phyloP scores from a whole-genome alignment of 768 basidiomycete species.

The Xanthoconium stramineum region DNA sequence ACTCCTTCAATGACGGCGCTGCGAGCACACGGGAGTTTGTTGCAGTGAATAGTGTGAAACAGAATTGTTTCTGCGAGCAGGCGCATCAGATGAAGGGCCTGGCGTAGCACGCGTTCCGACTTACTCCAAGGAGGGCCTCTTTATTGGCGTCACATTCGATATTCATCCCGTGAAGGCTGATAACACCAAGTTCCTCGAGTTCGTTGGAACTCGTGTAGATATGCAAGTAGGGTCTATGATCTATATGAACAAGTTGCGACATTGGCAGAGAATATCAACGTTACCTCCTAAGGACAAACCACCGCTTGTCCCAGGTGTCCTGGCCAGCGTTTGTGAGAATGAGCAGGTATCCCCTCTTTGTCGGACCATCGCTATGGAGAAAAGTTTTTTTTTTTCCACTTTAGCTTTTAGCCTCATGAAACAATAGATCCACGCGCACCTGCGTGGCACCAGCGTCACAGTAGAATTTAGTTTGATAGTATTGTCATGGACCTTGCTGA shows the following conservation, averaged over 20 bases:
- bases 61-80: conserved; percentile 64
- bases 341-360: conserved; percentile 82
- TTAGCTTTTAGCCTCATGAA: not conserved
- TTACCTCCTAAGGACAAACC: conserved; percentile 86
- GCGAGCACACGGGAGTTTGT: conserved; percentile 90
- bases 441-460: conserved; percentile 69
- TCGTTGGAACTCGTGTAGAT: conserved; percentile 84
- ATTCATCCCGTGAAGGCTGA: conserved; percentile 81
- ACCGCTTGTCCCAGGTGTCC: conserved; percentile 78
- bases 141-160: conserved; percentile 86
- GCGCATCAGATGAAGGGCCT: conserved; percentile 1
- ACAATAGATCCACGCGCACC: conserved; percentile 41
- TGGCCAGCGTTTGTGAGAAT: conserved; percentile 78
- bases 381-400: not conserved
- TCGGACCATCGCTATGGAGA: conserved; percentile 62
- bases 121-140: conserved; percentile 80
- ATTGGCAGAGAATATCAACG: not conserved
- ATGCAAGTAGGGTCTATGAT: conserved; percentile 79
- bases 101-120: conserved; percentile 22
- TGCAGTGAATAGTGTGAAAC: conserved; percentile 88
- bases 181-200: conserved; percentile 75
- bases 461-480: conserved; percentile 66
- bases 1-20: conserved; percentile 77
- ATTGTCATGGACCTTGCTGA: conserved; percentile 41
- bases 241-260: conserved; percentile 1